Base-by-base conservation (phyloP, 768 basidiomycete species). In the Amanita brunnescens region DNA sequence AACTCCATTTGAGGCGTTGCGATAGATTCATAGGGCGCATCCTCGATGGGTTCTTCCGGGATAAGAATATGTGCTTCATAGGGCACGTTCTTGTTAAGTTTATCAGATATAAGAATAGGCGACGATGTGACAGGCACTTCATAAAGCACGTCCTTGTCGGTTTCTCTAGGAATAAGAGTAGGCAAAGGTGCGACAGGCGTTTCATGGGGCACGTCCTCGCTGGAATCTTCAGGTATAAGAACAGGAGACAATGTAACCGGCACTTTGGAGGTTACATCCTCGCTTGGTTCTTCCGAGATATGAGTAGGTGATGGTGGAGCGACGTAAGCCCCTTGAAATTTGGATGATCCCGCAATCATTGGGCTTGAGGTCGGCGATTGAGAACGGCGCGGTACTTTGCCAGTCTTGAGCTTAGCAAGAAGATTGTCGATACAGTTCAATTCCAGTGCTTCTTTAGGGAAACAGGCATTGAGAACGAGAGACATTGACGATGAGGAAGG, bases 401-500 rank as follows among this genome's bases (percentile, higher is more conserved):
- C 45, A 34, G 45, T 18, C 14, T 47, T 33, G 13, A 47, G 45
- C 34, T 23, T 13, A n/a, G 13, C 20, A 21, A 47, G 45, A 33
- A 47, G 34, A 24, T 33, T 34, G 21, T 47, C 45, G 8, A 47
- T 9, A 18, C 45, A 35, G 16, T 16, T 18, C 29, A 21, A 7
- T 14, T 47, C 45, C 13, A 14, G 18, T n/a, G 26, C 16, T n/a
- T 47, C 10, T 33, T 47, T 47, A 44, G 42, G n/a, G 6, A 14
- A 21, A 9, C 33, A 47, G 20, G 9, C 34, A 24, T 34, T 16
- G 5, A 48, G 34, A 34, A 48, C 35, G 4, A 48, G 24, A 29
- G 47, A 48, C n/a, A 48, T 9, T 3, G 47, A 38, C 6, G 47
- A 48, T 4, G 47, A 38, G 6, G 47, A 48, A 38, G 47, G 47